phyloP scores from a whole-genome alignment of 805 yeast genomes.

The Zygosaccharomyces pseudorouxii region DNA sequence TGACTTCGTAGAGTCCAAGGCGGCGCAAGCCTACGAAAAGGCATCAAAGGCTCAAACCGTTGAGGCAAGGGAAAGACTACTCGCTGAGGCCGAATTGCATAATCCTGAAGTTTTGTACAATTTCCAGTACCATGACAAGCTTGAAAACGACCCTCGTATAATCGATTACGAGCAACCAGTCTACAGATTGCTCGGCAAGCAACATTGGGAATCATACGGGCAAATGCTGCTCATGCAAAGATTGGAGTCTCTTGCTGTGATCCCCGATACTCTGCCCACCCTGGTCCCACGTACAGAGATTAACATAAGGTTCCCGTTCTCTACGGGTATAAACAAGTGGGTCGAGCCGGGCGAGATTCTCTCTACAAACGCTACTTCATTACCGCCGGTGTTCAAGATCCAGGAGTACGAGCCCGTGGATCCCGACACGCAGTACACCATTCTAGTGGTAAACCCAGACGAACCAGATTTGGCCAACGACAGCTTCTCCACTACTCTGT shows the following conservation, averaged over 20 bases:
- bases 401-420: constrained; percentile 59
- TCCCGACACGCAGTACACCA: constrained; percentile 55
- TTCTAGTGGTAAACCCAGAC: constrained; percentile 86
- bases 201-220: constrained; percentile 67
- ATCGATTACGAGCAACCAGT: constrained; percentile 73
- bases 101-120: constrained; percentile 86
- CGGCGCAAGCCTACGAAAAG: constrained; percentile 37
- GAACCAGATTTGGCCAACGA: constrained; percentile 71
- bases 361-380: constrained; percentile 66
- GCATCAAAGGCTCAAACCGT: constrained; percentile 28
- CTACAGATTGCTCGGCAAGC: constrained; percentile 62
- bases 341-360: constrained; percentile 73
- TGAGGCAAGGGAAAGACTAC: constrained; percentile 33
- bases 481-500: constrained; percentile 63
- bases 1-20: constrained; percentile 47
- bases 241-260: constrained; percentile 73
- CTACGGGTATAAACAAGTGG: constrained; percentile 58
- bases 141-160: constrained; percentile 38
- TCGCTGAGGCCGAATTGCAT: constrained; percentile 58
- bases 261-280: constrained; percentile 94
- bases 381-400: constrained; percentile 73
- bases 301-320: constrained; percentile 67
- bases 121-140: constrained; percentile 41
- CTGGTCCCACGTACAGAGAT: constrained; percentile 76
- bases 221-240: constrained; percentile 87